Evolutionary conservation across 331 rosid species (phyloP).

Genomic region (Quercus lobata): DNA sequence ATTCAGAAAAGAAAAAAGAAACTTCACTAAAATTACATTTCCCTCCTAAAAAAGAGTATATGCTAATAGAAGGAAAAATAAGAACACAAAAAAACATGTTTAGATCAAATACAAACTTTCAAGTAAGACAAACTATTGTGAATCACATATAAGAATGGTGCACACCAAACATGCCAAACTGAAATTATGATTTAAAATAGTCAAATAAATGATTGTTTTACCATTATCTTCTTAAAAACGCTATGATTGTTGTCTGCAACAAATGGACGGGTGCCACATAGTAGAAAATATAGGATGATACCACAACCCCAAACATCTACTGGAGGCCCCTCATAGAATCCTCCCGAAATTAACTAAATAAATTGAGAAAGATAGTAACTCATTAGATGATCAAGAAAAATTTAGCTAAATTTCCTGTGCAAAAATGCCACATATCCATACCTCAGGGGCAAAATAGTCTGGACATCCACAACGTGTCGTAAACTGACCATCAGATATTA

Average conservation of each 20-base stretch:
- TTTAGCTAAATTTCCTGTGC: not conserved
- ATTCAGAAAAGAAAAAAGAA: too few species aligned
- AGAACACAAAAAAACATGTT: too few species aligned
- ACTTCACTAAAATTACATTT: too few species aligned
- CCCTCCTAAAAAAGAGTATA: too few species aligned
- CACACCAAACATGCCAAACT: too few species aligned
- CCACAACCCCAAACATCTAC: slow-evolving; percentile 99
- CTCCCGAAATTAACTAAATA: slow-evolving; percentile 78
- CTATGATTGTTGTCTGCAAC: slow-evolving; percentile 79
- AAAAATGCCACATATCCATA: slow-evolving; percentile 22
- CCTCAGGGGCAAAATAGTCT: slow-evolving; percentile 97
- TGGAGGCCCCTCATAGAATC: slow-evolving; percentile 86
- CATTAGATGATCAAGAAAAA: slow-evolving; percentile 12
- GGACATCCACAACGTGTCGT: slow-evolving; percentile 96
- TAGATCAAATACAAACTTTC: not conserved
- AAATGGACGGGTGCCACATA: slow-evolving; percentile 89
- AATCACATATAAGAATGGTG: too few species aligned
- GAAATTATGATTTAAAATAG: not conserved
- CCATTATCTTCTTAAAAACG: slow-evolving; percentile 83
- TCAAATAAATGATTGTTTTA: not conserved
- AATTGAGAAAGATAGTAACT: slow-evolving; percentile 16
- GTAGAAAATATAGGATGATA: slow-evolving; percentile 84
- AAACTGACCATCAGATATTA: slow-evolving; percentile 93
- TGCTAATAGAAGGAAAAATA: too few species aligned
- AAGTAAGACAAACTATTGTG: too few species aligned